Base-by-base conservation (phyloP, 78 protist species). In the Dictyostelium discoideum region DNA sequence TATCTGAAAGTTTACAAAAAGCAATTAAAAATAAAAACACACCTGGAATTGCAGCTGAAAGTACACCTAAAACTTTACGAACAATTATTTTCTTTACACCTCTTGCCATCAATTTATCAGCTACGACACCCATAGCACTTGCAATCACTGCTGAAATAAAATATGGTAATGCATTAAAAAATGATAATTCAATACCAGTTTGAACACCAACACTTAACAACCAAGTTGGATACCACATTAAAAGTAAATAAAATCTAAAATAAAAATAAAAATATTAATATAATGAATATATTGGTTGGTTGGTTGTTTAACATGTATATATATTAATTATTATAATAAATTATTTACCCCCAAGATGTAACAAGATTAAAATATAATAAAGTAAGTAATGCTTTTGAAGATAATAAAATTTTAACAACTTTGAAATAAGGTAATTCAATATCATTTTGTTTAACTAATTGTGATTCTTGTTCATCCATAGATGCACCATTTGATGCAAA, bases 171-270 rank as follows among this genome's bases (percentile, higher is more conserved):
- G 69, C 95, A n/a, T 57, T 90, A 26, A 50, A 82, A 42, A 90
- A 82, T 2, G 95, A 26, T 37, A 90, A 78, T 44, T 20, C n/a
- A 18, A 13, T 32, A 32, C 88, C 87, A 42, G 16, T 8, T 29
- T 9, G 2, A 10, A 42, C 29, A 32, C 80, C 80, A 26, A 42
- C 29, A 14, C 13, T 57, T 18, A 6, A 0, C 22, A 87, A 37
- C 93, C 93, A 87, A 13, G 95, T 48, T 82, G 95, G 95, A 32
- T 72, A 82, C 95, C 95, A 90, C 88, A 90, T 82, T 72, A 90
- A 50, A 18, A 90, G 67, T 44, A 90, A 54, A 82, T 81, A 90
- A 46, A 60, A 84, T 60, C 77, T 69, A 24, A 63, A 22, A 20
- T 22, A 63, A 63, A 4, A 63, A 22, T 14, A 63, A 63, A 32